Evolutionary conservation across 495 filamentous ascomycete species (phyloP), one percentile per base, ranked within the genome.

Genomic region (Bacidia rubella): DNA sequence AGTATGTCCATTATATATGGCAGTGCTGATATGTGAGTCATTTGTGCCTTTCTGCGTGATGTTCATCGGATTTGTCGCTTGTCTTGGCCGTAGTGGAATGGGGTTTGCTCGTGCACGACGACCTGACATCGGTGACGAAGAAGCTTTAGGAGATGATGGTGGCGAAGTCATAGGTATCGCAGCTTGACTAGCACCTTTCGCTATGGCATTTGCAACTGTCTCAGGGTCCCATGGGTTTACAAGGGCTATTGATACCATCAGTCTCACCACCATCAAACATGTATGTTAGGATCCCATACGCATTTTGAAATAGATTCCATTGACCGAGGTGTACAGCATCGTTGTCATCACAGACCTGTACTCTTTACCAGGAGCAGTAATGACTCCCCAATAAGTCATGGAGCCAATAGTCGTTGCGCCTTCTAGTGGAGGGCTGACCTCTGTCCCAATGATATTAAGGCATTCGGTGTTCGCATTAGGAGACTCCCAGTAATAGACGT

Each of bases 401-500:
- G 15, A 22, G 4, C 9, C n/a, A 7, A 17, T 11, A 3, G 38
- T 54, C 9, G 51, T 53, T 39, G 51, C 50, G 21, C 45, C 45
- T 17, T 41, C 22, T 25, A 53, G 12, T 3, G 21, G 51, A 5
- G 44, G 51, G 22, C 21, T 38, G 17, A 44, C 17, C n/a, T 32
- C 35, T 2, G 35, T 32, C 3, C 38, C 51, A 19, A 54, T 45
- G 10, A 57, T 53, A 23, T 39, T 54, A 22, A 54, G 25, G 24
- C 55, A 54, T 3, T 47, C 47, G 5, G 55, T 57, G 19, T 54
- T 45, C 32, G 27, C 55, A 39, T 44, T 19, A 15, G 55, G 25
- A 20, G 47, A 26, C 15, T 52, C 32, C 55, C 55, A 57, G 32
- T 54, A 54, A 20, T 54, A 57, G 7, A 57, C 40, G 23, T 57